These are phyloP conservation scores for Coemansia sp. DNA, from an alignment of 192 early-diverging fungal species.

Conservation along the genomic window DNA sequence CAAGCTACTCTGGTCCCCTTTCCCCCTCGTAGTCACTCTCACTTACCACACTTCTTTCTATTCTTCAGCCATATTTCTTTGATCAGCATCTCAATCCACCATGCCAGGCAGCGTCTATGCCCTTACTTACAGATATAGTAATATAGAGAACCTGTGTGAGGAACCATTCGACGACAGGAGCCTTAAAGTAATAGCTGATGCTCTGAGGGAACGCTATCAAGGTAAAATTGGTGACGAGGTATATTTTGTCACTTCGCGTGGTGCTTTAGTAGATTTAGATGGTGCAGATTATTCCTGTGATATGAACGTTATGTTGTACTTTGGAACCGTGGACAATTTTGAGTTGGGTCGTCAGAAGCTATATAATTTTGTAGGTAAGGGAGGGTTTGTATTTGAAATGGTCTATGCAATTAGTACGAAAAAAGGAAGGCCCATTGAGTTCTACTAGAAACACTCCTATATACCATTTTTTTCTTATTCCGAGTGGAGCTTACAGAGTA, in stretches of 20 bases:
- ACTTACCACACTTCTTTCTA: background rate
- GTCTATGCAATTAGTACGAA: no score
- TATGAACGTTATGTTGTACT: background rate
- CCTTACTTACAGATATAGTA: background rate
- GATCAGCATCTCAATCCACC: background rate
- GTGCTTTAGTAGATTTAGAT: background rate
- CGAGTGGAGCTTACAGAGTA: conserved; percentile 52
- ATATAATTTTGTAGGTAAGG: no score
- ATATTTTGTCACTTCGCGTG: background rate
- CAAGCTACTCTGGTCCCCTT: background rate
- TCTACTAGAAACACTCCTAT: no score
- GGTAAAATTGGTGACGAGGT: background rate
- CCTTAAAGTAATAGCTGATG: background rate
- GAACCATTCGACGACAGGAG: background rate
- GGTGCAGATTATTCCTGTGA: background rate
- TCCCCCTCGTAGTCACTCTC: background rate
- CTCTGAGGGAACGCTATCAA: background rate
- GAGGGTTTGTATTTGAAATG: no score
- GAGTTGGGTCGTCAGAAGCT: background rate
- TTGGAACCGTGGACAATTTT: background rate
- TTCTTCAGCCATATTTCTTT: background rate
- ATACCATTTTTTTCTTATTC: conserved; percentile 6
- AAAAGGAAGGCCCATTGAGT: no score
- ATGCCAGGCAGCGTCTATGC: background rate
- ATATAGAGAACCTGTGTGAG: background rate